These are phyloP conservation scores for Chamaecyparis obtusa DNA, from an alignment of 75 land plant species.

Conservation along the genomic window DNA sequence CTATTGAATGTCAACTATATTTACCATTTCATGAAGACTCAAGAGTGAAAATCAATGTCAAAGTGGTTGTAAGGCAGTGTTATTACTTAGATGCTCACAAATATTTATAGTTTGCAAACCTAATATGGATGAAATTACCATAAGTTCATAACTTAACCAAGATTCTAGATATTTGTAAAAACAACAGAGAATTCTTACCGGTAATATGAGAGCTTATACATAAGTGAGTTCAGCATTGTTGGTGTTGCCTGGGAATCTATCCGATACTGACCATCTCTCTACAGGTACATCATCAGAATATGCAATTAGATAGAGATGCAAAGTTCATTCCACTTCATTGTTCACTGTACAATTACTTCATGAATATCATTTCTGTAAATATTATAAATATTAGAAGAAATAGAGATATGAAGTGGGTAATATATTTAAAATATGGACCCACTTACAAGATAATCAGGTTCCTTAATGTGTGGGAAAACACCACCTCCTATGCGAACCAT, in stretches of 20 bases:
- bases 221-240: slow-evolving; percentile 95
- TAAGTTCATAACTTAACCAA: background rate
- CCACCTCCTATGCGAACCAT: slow-evolving; percentile 99
- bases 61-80: background rate
- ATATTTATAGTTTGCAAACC: background rate
- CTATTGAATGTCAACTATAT: background rate
- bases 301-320: slow-evolving; percentile 4
- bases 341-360: background rate
- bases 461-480: slow-evolving; percentile 97
- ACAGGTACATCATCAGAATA: background rate
- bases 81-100: background rate
- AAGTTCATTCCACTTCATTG: background rate
- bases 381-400: background rate
- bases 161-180: background rate
- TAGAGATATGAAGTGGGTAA: background rate
- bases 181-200: slow-evolving; percentile 42
- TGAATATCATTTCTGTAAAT: background rate
- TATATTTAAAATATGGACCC: background rate
- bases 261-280: slow-evolving; percentile 99
- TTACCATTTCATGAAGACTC: background rate
- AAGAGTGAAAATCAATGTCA: background rate
- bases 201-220: slow-evolving; percentile 97
- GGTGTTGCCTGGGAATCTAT: slow-evolving; percentile 97
- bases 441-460: slow-evolving; percentile 97
- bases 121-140: background rate